Evolutionary conservation across 23 red algal genomes (phyloP), one percentile per base, ranked within the genome.

Genomic region (Pyropia haitanensis): DNA sequence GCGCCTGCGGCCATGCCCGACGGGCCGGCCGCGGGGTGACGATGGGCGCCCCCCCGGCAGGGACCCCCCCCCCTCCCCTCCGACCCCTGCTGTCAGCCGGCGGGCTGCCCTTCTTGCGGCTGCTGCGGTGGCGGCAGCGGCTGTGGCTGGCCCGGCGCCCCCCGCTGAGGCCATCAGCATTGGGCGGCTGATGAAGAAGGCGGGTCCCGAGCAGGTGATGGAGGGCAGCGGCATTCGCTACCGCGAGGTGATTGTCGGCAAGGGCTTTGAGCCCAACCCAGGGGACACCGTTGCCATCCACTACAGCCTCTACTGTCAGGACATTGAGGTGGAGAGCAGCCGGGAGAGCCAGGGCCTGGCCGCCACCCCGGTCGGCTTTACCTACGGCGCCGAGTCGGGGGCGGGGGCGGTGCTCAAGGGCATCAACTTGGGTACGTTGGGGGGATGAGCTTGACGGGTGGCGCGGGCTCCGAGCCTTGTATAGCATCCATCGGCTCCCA

Each of bases 211-310:
- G 10, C 32, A 51, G 39, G 74, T 79, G 58, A 23, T 63, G 19
- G 32, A 73, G 44, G 58, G 63, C 18, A 72, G 61, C 16, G 86
- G 86, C 14, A 66, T 90, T 2, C 33, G 58, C 25, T 90, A 81
- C 54, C 77, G 86, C 49, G 86, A 90, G 28, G 70, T 90, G 10
- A 90, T 52, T 5, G 33, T 83, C 27, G 86, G 86, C 28, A 78
- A 75, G 70, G 86, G 86, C 31, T 81, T 62, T 57, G 52, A 46
- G 16, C 86, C 86, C 16, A n/a, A 58, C 2, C 19, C 60, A 15
- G 86, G 86, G 33, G 86, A 90, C 26, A 75, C 75, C 5, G 86
- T 90, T 44, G 86, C 86, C 58, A 81, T 90, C 60, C 86, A 90
- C 24, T 90, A 81, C 61, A 76, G 70, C 14, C 53, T 90, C 13